Percentiles rank a stretch among this genome's conserved stretches.
phyloP scores from a whole-genome alignment of 2,329 filamentous ascomycete species.

The Hypoxylon sp. region DNA sequence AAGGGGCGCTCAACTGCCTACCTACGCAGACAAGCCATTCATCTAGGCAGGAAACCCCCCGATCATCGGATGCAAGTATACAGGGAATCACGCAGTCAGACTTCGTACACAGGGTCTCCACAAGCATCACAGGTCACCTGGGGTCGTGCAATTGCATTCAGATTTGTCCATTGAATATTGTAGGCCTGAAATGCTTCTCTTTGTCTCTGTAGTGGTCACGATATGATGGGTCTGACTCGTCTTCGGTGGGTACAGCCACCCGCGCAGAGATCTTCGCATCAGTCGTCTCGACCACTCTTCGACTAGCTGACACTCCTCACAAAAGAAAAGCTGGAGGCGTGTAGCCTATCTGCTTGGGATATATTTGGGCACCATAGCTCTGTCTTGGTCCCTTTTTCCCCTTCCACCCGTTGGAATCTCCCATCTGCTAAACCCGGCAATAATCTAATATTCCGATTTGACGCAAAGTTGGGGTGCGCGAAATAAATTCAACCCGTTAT shows the following conservation, averaged over 20 bases:
- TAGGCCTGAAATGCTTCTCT: conserved; percentile 31
- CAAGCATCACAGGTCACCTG: neutral
- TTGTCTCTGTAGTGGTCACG: conserved; percentile 23
- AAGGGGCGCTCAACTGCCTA: neutral
- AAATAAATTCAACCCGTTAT: conserved; percentile 25
- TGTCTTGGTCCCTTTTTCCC: conserved; percentile 8
- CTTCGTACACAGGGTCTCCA: neutral
- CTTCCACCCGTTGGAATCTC: conserved; percentile 14
- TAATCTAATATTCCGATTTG: conserved; percentile 31
- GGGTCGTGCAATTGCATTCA: conserved; percentile 15
- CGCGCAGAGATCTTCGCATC: conserved; percentile 14
- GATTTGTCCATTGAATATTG: conserved; percentile 27
- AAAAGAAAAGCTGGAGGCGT: conserved; percentile 39
- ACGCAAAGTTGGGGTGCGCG: conserved; percentile 24
- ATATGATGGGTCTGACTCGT: conserved; percentile 24
- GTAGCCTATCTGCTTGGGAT: conserved; percentile 31
- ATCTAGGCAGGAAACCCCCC: neutral
- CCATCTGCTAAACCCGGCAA: conserved; percentile 24
- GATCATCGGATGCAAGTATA: neutral
- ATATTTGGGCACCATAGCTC: conserved; percentile 19
- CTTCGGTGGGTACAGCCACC: conserved; percentile 19
- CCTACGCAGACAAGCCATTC: neutral
- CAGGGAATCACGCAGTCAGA: neutral
- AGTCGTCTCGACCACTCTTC: conserved; percentile 8
- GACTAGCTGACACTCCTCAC: conserved; percentile 34